Percentiles rank a stretch among this genome's conserved stretches.
Conservation (phyloP, 768 basidiomycete genomes). For the Dioszegia hungarica region DNA sequence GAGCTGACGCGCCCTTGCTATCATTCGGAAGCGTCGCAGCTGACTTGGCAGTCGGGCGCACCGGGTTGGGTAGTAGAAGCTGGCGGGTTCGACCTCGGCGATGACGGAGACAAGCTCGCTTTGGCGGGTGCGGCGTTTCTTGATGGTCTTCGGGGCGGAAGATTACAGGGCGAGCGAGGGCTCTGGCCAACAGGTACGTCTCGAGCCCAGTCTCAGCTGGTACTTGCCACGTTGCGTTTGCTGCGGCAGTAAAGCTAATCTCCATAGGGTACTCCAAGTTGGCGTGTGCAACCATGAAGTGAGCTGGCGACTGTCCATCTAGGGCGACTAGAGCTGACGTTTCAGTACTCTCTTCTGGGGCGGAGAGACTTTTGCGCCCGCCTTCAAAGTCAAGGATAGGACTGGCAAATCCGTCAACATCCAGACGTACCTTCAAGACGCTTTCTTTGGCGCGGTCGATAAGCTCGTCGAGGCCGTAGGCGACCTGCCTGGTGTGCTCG, state of each 20-base stretch:
- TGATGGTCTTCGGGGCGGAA: conserved; percentile 62
- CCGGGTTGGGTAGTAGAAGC: conserved; percentile 90
- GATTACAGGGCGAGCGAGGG: conserved; percentile 71
- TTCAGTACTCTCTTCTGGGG: conserved; percentile 87
- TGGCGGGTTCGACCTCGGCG: conserved; percentile 74
- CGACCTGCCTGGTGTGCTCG: conserved; percentile 71
- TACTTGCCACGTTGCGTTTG: neutral
- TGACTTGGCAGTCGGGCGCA: conserved; percentile 62
- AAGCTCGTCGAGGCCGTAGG: conserved; percentile 64
- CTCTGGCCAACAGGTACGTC: conserved; percentile 71
- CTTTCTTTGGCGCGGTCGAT: conserved; percentile 74
- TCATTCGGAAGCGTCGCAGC: neutral
- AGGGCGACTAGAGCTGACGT: conserved; percentile 3
- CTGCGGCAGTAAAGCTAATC: neutral
- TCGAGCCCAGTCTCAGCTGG: neutral
- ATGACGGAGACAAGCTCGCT: conserved; percentile 59
- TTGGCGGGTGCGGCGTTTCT: conserved; percentile 84
- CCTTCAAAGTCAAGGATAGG: conserved; percentile 53
- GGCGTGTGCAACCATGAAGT: conserved; percentile 83
- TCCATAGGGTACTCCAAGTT: conserved; percentile 83
- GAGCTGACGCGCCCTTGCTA: conserved; percentile 1
- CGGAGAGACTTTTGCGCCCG: conserved; percentile 78
- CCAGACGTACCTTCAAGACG: conserved; percentile 75
- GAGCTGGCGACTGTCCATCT: neutral
- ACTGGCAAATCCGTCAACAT: conserved; percentile 58